Evolutionary conservation across 2,329 filamentous ascomycete genomes (phyloP).

Genomic region (Xylaria sp.): DNA sequence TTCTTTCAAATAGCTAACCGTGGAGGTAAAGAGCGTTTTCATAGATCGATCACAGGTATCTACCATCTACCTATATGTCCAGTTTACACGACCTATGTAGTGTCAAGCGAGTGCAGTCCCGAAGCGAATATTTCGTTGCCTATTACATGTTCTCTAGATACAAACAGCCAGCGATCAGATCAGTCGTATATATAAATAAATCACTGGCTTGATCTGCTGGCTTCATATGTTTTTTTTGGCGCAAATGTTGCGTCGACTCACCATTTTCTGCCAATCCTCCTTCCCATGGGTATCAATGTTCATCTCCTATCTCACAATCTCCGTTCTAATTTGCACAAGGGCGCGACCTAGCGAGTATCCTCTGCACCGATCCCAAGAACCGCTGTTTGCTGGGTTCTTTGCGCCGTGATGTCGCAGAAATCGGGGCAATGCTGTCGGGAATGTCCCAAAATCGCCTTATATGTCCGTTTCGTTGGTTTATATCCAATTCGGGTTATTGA

Average conservation of each 20-base stretch:
- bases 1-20: not conserved
- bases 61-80: not conserved
- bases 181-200: conserved; percentile 16
- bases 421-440: not conserved
- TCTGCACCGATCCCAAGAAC: conserved; percentile 19
- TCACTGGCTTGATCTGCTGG: conserved; percentile 27
- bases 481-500: conserved; percentile 2
- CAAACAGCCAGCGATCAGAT: conserved; percentile 34
- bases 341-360: conserved; percentile 5
- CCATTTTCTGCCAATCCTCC: conserved; percentile 12
- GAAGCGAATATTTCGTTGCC: conserved; percentile 46
- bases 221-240: conserved; percentile 23
- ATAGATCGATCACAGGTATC: not conserved
- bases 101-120: conserved; percentile 14
- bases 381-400: conserved; percentile 20
- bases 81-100: not conserved
- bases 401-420: not conserved
- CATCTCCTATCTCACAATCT: conserved; percentile 19
- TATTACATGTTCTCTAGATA: conserved; percentile 48
- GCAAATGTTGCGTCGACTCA: conserved; percentile 11
- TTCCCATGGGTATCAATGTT: conserved; percentile 34
- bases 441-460: not conserved
- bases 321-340: not conserved
- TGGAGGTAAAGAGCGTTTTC: not conserved
- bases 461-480: not conserved